Percentiles rank a stretch among this genome's conserved stretches.
Evolutionary conservation across 306 rosid genomes (phyloP).

Genomic region (Vachellia pachyceras): DNA sequence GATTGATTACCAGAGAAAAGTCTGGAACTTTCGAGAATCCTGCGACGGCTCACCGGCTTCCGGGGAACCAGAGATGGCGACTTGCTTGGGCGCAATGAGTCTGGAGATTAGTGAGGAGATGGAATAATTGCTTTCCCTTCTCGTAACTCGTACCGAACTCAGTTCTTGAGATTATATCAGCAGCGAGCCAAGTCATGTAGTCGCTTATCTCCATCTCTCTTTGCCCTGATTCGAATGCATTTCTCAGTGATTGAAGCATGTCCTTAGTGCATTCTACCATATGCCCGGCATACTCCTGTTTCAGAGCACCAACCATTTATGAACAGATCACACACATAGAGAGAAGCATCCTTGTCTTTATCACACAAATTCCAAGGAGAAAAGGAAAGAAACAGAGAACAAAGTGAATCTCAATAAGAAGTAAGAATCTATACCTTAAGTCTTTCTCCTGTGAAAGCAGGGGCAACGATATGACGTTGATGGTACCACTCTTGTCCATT

Average conservation of each 20-base stretch:
- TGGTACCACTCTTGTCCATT: constrained; percentile 72
- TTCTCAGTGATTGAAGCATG: constrained; percentile 66
- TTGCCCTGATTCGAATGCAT: constrained; percentile 49
- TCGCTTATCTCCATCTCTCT: constrained; percentile 80
- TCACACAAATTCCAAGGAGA: not conserved
- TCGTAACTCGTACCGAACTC: constrained; percentile 77
- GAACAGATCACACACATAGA: not conserved
- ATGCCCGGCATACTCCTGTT: constrained; percentile 82
- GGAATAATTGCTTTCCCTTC: constrained; percentile 84
- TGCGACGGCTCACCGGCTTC: constrained; percentile 66
- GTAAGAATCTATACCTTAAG: constrained; percentile 55
- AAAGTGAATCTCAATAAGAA: not conserved
- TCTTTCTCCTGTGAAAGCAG: constrained; percentile 69
- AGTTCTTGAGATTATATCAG: constrained; percentile 85
- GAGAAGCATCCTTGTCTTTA: not conserved
- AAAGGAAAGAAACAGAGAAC: not conserved
- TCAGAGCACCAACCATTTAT: constrained; percentile 24
- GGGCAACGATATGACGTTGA: constrained; percentile 74
- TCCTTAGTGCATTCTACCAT: constrained; percentile 95
- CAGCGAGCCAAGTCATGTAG: constrained; percentile 71
- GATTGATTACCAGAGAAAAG: not conserved
- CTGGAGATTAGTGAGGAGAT: constrained; percentile 68
- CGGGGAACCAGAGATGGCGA: constrained; percentile 82
- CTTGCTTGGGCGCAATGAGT: constrained; percentile 83
- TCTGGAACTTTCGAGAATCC: not conserved